These are phyloP conservation scores for Exophiala spinifera DNA, from an alignment of 2,329 filamentous ascomycete genomes.

Conservation along the genomic window DNA sequence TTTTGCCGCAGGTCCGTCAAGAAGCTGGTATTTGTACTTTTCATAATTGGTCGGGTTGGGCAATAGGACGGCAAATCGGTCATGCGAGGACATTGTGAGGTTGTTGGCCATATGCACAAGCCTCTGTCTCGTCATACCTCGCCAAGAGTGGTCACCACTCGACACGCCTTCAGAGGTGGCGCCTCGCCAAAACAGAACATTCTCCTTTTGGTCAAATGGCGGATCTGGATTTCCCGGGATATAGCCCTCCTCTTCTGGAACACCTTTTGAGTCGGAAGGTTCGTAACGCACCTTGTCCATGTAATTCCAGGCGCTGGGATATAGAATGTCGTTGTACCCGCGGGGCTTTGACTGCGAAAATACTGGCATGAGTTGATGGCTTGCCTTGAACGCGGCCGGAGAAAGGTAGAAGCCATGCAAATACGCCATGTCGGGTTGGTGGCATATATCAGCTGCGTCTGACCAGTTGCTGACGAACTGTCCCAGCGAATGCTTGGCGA, in stretches of 20 bases:
- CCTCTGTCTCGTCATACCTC: conserved; percentile 66
- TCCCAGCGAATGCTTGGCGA: conserved; percentile 61
- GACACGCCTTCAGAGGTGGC: conserved; percentile 57
- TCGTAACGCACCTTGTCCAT: conserved; percentile 55
- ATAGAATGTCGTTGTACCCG: conserved; percentile 73
- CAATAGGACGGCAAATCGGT: conserved; percentile 55
- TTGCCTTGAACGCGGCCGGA: conserved; percentile 59
- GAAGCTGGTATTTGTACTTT: conserved; percentile 56
- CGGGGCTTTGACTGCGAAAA: conserved; percentile 72
- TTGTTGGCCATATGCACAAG: conserved; percentile 67
- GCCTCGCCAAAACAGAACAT: conserved; percentile 73
- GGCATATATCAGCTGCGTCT: conserved; percentile 64
- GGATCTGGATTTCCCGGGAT: conserved; percentile 44
- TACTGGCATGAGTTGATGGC: conserved; percentile 65
- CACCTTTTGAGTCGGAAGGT: conserved; percentile 46
- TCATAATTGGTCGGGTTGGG: conserved; percentile 38
- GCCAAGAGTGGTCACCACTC: conserved; percentile 54
- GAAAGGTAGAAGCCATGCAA: conserved; percentile 72
- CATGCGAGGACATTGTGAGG: conserved; percentile 44
- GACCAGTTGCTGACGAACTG: conserved; percentile 67
- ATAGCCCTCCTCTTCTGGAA: conserved; percentile 23
- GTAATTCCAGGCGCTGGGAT: conserved; percentile 65
- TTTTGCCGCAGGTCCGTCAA: conserved; percentile 40
- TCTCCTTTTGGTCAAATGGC: conserved; percentile 60
- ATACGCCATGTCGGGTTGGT: conserved; percentile 71